phyloP scores from a whole-genome alignment of 495 filamentous ascomycete genomes.

The Podospora didyma region DNA sequence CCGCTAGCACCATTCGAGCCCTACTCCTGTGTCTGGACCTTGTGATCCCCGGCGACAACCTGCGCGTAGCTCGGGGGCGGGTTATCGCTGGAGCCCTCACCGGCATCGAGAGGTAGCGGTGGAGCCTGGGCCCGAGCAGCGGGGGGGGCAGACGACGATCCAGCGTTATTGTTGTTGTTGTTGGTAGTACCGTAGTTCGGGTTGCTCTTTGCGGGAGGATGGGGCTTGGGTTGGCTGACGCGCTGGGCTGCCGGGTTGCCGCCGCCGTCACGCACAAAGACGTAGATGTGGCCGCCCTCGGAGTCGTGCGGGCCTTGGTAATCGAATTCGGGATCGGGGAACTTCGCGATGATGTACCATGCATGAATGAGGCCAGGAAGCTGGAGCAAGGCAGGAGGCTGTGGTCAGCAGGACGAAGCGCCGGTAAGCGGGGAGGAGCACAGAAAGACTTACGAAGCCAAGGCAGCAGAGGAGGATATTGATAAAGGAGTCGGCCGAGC shows the following conservation, averaged over 20 bases:
- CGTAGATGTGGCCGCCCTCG: slow-evolving; percentile 57
- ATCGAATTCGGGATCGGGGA: slow-evolving; percentile 67
- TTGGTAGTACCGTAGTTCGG: slow-evolving; percentile 38
- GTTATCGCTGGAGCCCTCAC: slow-evolving; percentile 33
- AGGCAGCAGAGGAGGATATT: slow-evolving; percentile 89
- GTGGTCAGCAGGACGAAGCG: slow-evolving; percentile 1
- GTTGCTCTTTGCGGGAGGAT: slow-evolving; percentile 22
- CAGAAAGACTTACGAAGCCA: slow-evolving; percentile 55
- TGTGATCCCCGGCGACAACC: slow-evolving; percentile 82
- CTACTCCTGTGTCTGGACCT: slow-evolving; percentile 73
- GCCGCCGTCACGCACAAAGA: slow-evolving; percentile 52
- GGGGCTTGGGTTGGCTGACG: slow-evolving; percentile 17
- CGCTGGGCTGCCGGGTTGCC: slow-evolving; percentile 31
- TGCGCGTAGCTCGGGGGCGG: slow-evolving; percentile 78
- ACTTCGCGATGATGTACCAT: slow-evolving; percentile 96
- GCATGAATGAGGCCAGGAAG: slow-evolving; percentile 88
- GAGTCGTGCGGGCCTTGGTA: slow-evolving; percentile 61
- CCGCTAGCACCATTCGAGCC: neutral
- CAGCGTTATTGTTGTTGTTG: slow-evolving; percentile 6
- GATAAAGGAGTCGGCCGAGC: slow-evolving; percentile 88
- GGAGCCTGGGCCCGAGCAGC: slow-evolving; percentile 2
- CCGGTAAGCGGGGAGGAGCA: neutral
- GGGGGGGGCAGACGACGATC: slow-evolving; percentile 9
- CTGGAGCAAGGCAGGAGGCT: slow-evolving; percentile 21
- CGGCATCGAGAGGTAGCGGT: slow-evolving; percentile 26